Base-by-base conservation (phyloP, 2,329 filamentous ascomycete genomes). In the Colletotrichum tamarilloi region DNA sequence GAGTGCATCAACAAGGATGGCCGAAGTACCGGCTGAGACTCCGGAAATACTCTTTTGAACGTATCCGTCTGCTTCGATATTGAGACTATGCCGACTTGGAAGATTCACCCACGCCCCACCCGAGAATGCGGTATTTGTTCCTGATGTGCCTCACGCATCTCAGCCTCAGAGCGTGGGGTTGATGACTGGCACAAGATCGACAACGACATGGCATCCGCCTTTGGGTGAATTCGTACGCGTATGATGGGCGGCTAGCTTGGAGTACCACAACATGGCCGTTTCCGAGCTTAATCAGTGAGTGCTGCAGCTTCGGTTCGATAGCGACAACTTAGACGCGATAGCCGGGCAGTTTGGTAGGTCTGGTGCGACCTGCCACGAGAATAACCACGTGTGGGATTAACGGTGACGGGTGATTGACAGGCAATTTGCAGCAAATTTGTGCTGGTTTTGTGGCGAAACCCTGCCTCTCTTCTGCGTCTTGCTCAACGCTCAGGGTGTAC, bases 131-230 rank as follows among this genome's bases (percentile, higher is more conserved):
- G 69, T 63, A 53, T 64, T 63, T 68, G 69, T 68, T 56, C 65
- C 65, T 72, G 69, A 64, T 32, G 55, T 42, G 59, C 26, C 52
- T 42, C 63, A 32, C 55, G 59, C 70, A 60, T 32, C 59, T 73
- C 59, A 69, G 70, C 70, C 70, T 73, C 70, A 60, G n/a, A 26
- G 59, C 59, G 66, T 72, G 66, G 69, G 69, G 66, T 72, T 49
- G 42, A 22, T 49, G n/a, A 32, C 59, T 55, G 30, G 49, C 42
- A 42, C 49, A 16, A 53, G 52, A 63, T 67, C 42, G 55, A 30
- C 26, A 49, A 60, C 59, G 49, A 38, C 35, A 60, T 65, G 70
- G 53, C 32, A 68, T 57, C 35, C 42, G 68, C 26, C 60, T 32
- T 26, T 35, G 38, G 26, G 30, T 22, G 22, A 46, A 35, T 28